These are phyloP conservation scores for Pelomyxa schiedti DNA, from an alignment of 78 protist species.

Conservation along the genomic window DNA sequence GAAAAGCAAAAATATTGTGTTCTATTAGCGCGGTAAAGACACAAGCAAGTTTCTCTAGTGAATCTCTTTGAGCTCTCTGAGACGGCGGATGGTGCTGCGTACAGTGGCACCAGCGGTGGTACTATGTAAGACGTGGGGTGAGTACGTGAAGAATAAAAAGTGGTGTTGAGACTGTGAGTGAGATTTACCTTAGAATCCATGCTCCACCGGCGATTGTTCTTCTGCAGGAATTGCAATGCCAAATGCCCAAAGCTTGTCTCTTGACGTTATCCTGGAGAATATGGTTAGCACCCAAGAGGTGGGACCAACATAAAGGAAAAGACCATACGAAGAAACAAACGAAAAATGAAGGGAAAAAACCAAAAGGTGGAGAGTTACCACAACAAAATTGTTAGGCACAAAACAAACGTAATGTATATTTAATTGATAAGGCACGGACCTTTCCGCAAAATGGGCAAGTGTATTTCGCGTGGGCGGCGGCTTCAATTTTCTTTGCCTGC, in stretches of 20 bases:
- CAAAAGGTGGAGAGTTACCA: too few species aligned
- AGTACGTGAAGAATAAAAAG: neutral
- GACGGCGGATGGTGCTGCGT: constrained; percentile 87
- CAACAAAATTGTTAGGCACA: constrained; percentile 16
- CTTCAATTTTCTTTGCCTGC: constrained; percentile 88
- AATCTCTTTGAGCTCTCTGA: constrained; percentile 76
- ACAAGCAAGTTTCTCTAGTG: too few species aligned
- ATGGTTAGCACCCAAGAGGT: too few species aligned
- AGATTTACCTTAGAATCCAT: constrained; percentile 55
- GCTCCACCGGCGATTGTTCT: constrained; percentile 95
- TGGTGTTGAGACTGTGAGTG: neutral
- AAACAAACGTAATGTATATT: constrained; percentile 23
- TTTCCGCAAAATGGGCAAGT: constrained; percentile 87
- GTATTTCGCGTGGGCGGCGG: constrained; percentile 85
- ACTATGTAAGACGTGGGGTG: neutral
- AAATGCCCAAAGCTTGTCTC: constrained; percentile 93
- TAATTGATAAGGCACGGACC: constrained; percentile 2
- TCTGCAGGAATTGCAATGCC: constrained; percentile 91
- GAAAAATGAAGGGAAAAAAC: neutral
- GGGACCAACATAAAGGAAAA: neutral
- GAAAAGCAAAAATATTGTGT: too few species aligned
- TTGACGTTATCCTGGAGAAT: constrained; percentile 73
- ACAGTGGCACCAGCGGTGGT: constrained; percentile 88
- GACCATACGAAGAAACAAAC: too few species aligned
- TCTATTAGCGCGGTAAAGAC: too few species aligned